Base-by-base conservation (phyloP, 306 rosid genomes). In the Coriaria nepalensis region DNA sequence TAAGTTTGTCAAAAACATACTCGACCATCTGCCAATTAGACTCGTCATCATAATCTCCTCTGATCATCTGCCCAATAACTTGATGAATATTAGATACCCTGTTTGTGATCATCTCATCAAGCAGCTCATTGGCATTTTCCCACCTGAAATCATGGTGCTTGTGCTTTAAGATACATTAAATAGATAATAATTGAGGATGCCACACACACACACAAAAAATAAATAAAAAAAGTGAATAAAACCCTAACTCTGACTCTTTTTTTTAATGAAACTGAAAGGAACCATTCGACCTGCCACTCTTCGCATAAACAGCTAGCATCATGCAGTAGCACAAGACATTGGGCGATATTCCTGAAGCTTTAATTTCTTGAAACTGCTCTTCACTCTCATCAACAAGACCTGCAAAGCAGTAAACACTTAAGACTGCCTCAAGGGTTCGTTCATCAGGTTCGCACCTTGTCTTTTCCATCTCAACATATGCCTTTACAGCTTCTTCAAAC, bases 1-100 rank as follows among this genome's bases (percentile, higher is more conserved):
- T 85, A 66, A 92, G 79, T 72, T 78, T 92, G 76, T 92, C 98
- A 67, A 92, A 92, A 63, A 92, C 67, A 68, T 86, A 92, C 65
- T 85, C 94, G 43, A 92, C 94, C 81, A 92, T 92, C 81, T 82
- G 96, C 98, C 96, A 92, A 64, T 92, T 92, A 50, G 86, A 73
- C 37, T 78, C 95, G 35, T 90, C 98, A 47, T 90, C 98, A 52
- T 75, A 85, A 50, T 79, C 94, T 63, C 98, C 98, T 67, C 74
- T 85, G 62, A 92, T 85, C 93, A 92, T 80, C 60, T 78, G 85
- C 49, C 87, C 98, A 52, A 76, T 77, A 68, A 86, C 88, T 75
- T 82, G 98, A 66, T 85, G 94, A 66, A 82, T 78, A 68, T 81
- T 87, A 4, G 98, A 85, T 42, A 35, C 79, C 67, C 77, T 82